Conservation (phyloP, 768 basidiomycete genomes). For the Trametes gibbosa region DNA sequence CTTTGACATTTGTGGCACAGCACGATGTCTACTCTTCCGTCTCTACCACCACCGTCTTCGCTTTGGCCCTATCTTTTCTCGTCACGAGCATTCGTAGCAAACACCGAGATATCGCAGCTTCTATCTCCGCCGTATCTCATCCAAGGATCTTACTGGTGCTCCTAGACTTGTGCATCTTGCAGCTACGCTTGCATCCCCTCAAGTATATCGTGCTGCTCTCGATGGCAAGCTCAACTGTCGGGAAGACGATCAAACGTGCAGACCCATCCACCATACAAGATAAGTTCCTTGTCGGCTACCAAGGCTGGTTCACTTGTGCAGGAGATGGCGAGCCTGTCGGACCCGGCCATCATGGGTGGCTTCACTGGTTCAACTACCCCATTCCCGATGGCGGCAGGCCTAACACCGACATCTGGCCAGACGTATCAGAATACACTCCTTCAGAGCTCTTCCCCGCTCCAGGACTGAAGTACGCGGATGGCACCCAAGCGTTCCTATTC, state of each 20-base stretch:
- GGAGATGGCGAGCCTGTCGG: constrained; percentile 40
- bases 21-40: not conserved
- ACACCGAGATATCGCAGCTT: not conserved
- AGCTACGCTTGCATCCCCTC: not conserved
- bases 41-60: not conserved
- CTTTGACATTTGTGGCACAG: not conserved
- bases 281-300: constrained; percentile 84
- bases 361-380: constrained; percentile 79
- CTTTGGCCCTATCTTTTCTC: not conserved
- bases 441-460: constrained; percentile 71
- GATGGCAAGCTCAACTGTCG: constrained; percentile 12
- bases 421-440: constrained; percentile 64
- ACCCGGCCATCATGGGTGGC: constrained; percentile 80
- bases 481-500: constrained; percentile 67
- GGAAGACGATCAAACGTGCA: constrained; percentile 37
- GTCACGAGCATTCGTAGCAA: too few relatives aligned
- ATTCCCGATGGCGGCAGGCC: constrained; percentile 67
- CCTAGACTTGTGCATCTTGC: not conserved
- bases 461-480: constrained; percentile 55
- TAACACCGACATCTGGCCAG: constrained; percentile 80
- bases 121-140: not conserved
- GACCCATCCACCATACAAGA: constrained; percentile 77
- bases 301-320: constrained; percentile 67
- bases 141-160: too few relatives aligned
- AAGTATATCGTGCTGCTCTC: not conserved